Evolutionary conservation across 768 basidiomycete genomes (phyloP), one percentile per base, ranked within the genome.

Genomic region (Suillus clintonianus): DNA sequence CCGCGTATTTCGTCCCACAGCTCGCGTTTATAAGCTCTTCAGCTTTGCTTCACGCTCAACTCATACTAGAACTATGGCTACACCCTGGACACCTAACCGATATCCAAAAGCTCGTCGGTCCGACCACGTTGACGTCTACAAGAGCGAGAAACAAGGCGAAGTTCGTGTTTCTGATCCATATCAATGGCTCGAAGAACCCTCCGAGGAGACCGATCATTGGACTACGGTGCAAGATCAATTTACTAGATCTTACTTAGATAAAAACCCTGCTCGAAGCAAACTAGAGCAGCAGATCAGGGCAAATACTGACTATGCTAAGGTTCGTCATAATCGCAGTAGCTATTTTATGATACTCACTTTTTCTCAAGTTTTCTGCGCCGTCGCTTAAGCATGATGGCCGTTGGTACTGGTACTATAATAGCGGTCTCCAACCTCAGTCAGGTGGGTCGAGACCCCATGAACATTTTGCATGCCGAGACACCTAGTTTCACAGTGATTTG

Each of bases 381-480:
- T 67, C 71, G 9, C 72, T 90, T 59, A 84, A 85, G 64, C 79
- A 86, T 15, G 90, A 93, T 68, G 83, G 82, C 17, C 83, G 83
- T 56, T 94, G 90, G 88, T 95, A 94, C 69, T 92, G 91, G 90
- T 85, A 83, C 69, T 84, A 89, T 70, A 93, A 94, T 76, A 87
- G 84, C 59, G 92, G 92, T 36, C 82, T 94, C 32, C 87, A 92
- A 65, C 81, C 89, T 1, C 91, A 92, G 70, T 79, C 84, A 59
- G 78, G 77, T 78, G 30, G 43, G 73, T 68, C 22, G 5, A 19
- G 10, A 1, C n/a, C 4, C n/a, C 7, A 32, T 53, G 2, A 15
- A 10, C 2, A 10, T 55, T 24, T 41, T 55, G 27, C 22, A 9
- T 55, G 53, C n/a, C 34, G 62, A 45, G 1, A 41, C 11, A 27